These are phyloP conservation scores for Penicillium tannophilum DNA, from an alignment of 495 filamentous ascomycete species.

Conservation along the genomic window DNA sequence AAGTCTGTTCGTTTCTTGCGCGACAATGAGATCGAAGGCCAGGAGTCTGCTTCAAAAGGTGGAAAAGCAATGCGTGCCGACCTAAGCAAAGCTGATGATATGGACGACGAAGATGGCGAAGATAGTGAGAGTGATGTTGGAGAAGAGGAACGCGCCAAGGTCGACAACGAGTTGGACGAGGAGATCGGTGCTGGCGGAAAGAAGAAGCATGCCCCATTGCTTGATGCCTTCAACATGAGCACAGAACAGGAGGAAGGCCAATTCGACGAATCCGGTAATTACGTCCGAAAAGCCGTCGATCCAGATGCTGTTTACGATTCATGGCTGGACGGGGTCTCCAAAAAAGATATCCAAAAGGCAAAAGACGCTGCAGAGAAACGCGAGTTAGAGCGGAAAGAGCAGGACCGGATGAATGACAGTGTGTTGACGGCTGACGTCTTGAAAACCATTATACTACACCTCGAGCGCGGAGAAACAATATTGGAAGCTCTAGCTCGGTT, in stretches of 20 bases:
- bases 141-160: slow-evolving; percentile 70
- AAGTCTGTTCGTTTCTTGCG: slow-evolving; percentile 80
- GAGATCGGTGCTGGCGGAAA: slow-evolving; percentile 87
- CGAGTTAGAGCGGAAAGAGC: slow-evolving; percentile 71
- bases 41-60: slow-evolving; percentile 71
- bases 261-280: slow-evolving; percentile 91
- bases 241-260: slow-evolving; percentile 88
- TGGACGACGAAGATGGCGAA: slow-evolving; percentile 35
- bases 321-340: slow-evolving; percentile 90
- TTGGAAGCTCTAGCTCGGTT: slow-evolving; percentile 85
- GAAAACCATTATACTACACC: slow-evolving; percentile 63
- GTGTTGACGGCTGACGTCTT: slow-evolving; percentile 75
- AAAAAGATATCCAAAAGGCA: slow-evolving; percentile 88
- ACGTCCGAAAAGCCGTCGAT: slow-evolving; percentile 83
- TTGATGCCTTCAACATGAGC: slow-evolving; percentile 96
- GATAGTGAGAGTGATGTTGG: slow-evolving; percentile 70
- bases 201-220: slow-evolving; percentile 92
- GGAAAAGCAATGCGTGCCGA: slow-evolving; percentile 69
- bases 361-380: slow-evolving; percentile 86
- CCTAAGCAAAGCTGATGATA: slow-evolving; percentile 47
- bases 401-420: slow-evolving; percentile 70
- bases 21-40: slow-evolving; percentile 79
- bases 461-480: slow-evolving; percentile 85
- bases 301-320: slow-evolving; percentile 88
- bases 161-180: slow-evolving; percentile 73